Percentiles rank a stretch among this genome's conserved stretches.
Conservation (phyloP, 441 rosid genomes). For the Lepidium campestre region DNA sequence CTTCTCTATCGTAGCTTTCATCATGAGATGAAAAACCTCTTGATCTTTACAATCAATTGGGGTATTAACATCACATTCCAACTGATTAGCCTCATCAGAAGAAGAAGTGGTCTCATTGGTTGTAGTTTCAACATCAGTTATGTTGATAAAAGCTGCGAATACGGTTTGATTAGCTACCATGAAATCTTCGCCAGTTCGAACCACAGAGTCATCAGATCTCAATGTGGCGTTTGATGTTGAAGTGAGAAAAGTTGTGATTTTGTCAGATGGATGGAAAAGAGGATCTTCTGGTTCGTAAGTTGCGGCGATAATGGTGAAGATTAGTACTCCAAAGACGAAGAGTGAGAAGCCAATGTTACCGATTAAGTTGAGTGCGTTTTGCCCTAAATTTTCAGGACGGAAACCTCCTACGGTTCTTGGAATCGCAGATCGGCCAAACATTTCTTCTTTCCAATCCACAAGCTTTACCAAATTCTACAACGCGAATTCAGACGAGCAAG, state of each 20-base stretch:
- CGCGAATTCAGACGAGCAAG: neutral
- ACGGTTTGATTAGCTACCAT: constrained; percentile 64
- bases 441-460: constrained; percentile 11
- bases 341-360: constrained; percentile 82
- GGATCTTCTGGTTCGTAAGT: constrained; percentile 94
- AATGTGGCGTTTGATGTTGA: constrained; percentile 78
- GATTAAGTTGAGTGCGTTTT: constrained; percentile 69
- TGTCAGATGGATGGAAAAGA: constrained; percentile 81
- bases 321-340: constrained; percentile 72
- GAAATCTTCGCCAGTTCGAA: constrained; percentile 88
- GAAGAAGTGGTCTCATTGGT: neutral
- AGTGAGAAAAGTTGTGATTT: constrained; percentile 73
- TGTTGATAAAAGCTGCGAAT: constrained; percentile 52
- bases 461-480: too few relatives aligned
- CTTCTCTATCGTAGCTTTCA: constrained; percentile 69
- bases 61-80: constrained; percentile 35
- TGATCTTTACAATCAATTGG: constrained; percentile 81
- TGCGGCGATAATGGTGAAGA: constrained; percentile 92
- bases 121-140: constrained; percentile 49
- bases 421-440: constrained; percentile 53
- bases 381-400: constrained; percentile 82
- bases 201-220: constrained; percentile 60
- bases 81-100: constrained; percentile 15
- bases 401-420: constrained; percentile 60
- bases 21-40: constrained; percentile 81